Percentiles rank a stretch among this genome's conserved stretches.
These are phyloP conservation scores for Leccinum obscurum DNA, from an alignment of 768 basidiomycete genomes.

Conservation along the genomic window DNA sequence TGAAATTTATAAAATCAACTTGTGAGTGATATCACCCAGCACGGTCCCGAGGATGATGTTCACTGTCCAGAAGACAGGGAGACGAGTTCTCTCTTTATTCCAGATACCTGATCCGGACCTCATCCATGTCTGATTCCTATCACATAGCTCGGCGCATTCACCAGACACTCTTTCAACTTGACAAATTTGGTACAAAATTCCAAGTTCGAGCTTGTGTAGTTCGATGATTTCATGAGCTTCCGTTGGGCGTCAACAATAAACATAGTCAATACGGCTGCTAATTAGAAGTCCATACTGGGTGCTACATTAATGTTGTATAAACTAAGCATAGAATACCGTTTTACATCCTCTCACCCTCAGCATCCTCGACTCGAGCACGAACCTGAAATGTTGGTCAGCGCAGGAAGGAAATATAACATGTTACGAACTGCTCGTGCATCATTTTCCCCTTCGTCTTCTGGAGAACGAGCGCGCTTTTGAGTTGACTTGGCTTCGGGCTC, in stretches of 20 bases:
- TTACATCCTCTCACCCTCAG: conserved; percentile 73
- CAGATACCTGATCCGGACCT: conserved; percentile 55
- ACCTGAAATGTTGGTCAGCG: conserved; percentile 38
- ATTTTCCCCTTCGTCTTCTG: conserved; percentile 71
- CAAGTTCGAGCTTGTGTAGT: conserved; percentile 50
- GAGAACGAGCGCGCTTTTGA: conserved; percentile 73
- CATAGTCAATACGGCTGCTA: conserved; percentile 16
- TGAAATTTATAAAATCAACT: conserved; percentile 50
- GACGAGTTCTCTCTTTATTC: conserved; percentile 46
- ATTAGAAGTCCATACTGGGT: conserved; percentile 13
- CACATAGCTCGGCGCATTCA: conserved; percentile 64
- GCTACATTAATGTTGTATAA: conserved; percentile 12
- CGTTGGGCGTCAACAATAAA: conserved; percentile 11
- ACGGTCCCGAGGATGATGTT: not conserved
- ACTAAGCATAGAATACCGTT: conserved; percentile 26
- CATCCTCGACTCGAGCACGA: conserved; percentile 61
- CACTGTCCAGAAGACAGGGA: conserved; percentile 32
- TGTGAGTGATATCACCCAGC: conserved; percentile 39
- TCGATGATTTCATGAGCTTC: conserved; percentile 37
- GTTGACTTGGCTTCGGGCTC: conserved; percentile 50
- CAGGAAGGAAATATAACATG: conserved; percentile 2
- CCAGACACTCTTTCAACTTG: conserved; percentile 48
- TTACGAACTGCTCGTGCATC: conserved; percentile 51
- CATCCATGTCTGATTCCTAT: conserved; percentile 65
- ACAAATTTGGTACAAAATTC: conserved; percentile 38